phyloP scores from a whole-genome alignment of 768 basidiomycete genomes.

The Thelephora aurantiotincta region DNA sequence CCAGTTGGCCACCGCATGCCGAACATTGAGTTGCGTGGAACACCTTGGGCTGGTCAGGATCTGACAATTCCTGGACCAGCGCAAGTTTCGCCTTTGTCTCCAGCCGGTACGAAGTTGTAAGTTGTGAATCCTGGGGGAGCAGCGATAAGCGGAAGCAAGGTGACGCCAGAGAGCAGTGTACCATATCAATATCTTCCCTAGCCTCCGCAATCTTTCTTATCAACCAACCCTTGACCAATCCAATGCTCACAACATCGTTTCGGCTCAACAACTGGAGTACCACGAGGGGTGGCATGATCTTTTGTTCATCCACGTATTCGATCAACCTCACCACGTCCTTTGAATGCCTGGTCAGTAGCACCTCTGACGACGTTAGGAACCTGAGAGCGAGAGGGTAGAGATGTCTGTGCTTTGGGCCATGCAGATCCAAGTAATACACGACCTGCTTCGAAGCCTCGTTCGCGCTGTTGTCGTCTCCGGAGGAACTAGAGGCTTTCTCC shows the following conservation, averaged over 20 bases:
- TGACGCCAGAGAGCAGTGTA: conserved; percentile 21
- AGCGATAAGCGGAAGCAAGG: neutral
- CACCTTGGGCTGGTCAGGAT: conserved; percentile 66
- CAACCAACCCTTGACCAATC: conserved; percentile 86
- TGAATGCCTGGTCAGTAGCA: conserved; percentile 56
- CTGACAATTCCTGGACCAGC: conserved; percentile 69
- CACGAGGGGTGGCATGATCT: conserved; percentile 78
- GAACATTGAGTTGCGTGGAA: conserved; percentile 95
- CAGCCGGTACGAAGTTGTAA: conserved; percentile 76
- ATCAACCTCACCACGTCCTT: conserved; percentile 59
- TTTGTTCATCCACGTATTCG: conserved; percentile 64
- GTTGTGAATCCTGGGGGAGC: conserved; percentile 55
- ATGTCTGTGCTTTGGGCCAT: conserved; percentile 56
- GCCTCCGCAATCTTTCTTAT: conserved; percentile 63
- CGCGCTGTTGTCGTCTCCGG: conserved; percentile 25
- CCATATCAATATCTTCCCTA: conserved; percentile 65
- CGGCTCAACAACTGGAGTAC: conserved; percentile 81
- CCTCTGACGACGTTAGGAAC: conserved; percentile 76
- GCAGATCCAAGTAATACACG: conserved; percentile 55
- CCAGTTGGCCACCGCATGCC: conserved; percentile 77
- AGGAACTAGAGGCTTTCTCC: conserved; percentile 18
- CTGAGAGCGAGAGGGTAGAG: conserved; percentile 82
- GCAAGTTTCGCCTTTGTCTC: conserved; percentile 73
- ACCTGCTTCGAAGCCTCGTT: conserved; percentile 35
- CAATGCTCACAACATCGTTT: conserved; percentile 84